These are phyloP conservation scores for Pythium utonaiense DNA, from an alignment of 352 stramenopile genomes.

Conservation along the genomic window DNA sequence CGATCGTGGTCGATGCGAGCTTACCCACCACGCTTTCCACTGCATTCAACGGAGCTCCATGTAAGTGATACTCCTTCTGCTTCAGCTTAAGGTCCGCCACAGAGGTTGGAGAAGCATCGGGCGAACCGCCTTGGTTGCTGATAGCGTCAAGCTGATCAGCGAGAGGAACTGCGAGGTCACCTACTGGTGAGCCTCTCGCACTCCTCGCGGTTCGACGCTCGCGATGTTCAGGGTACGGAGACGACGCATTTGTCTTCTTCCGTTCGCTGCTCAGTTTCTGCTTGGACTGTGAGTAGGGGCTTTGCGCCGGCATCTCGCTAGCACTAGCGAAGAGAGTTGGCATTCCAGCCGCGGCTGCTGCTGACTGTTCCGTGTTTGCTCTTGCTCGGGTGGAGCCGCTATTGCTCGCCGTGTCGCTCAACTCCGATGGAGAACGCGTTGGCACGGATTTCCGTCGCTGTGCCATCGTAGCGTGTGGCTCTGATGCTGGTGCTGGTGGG, in stretches of 20 bases:
- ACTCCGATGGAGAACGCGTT: neutral
- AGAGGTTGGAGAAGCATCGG: conserved; percentile 12
- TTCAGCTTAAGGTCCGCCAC: conserved; percentile 23
- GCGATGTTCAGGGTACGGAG: conserved; percentile 25
- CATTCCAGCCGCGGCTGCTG: neutral
- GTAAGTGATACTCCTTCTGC: conserved; percentile 22
- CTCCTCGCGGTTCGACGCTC: conserved; percentile 16
- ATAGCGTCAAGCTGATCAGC: conserved; percentile 14
- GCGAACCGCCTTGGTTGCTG: conserved; percentile 22
- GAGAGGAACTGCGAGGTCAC: conserved; percentile 7
- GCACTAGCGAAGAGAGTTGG: conserved; percentile 5
- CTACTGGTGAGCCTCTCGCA: conserved; percentile 7
- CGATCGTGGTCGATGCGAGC: conserved; percentile 12
- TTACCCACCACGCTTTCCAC: neutral
- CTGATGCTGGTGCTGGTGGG: neutral
- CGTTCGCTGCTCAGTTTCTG: conserved; percentile 26
- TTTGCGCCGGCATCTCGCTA: conserved; percentile 2
- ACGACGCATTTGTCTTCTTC: conserved; percentile 31
- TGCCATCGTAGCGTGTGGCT: neutral
- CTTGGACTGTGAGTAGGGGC: conserved; percentile 25
- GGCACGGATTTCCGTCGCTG: conserved; percentile 21
- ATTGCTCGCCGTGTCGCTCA: neutral
- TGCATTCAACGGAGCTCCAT: conserved; percentile 12
- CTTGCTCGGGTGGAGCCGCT: neutral
- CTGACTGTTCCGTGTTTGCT: conserved; percentile 3